Base-by-base conservation (phyloP, 2,329 filamentous ascomycete species). In the Cordyceps cateniannulata region DNA sequence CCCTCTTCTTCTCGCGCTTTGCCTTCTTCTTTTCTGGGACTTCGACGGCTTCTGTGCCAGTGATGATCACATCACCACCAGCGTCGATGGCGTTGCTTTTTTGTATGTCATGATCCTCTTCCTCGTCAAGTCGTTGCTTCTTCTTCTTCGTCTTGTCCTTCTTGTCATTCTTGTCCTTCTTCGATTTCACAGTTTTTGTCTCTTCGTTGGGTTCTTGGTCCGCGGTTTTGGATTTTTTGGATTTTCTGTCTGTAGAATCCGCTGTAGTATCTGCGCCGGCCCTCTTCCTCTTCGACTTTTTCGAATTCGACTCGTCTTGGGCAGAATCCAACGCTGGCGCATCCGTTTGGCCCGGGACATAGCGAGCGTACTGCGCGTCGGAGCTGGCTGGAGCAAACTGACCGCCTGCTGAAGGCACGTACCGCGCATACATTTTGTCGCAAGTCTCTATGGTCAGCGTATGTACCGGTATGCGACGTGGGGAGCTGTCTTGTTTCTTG, bases 391-490 rank as follows among this genome's bases (percentile, higher is more conserved):
- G 8, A 63, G 58, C 42, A 27, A 54, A 64, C 58, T 69, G 61
- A 42, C 61, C 67, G 62, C 72, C 70, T 9, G 69, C 22, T 7
- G 71, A 68, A 45, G 75, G 77, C 18, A 79, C 68, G 62, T 80
- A 79, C 64, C 78, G 71, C 51, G 77, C 71, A 65, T 79, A 78
- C 75, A 76, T 76, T 27, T 12, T 68, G 63, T 58, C 29, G 32
- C 55, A 52, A 45, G 20, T 27, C 44, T 25, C 64, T 69, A 68
- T 66, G 66, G 59, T 52, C 27, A 32, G 22, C 29, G 5, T 29
- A 24, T 18, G 47, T 52, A 25, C 8, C 32, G 48, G 45, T 14
- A 45, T 51, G 56, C 48, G 56, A 51, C 27, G 24, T 12, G 7
- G 24, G 14, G 22, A 40, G 9, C 18, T 10, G 24, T 29, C 25